Conservation (phyloP, 2,329 filamentous ascomycete species). For the Cyanodermella asteris region DNA sequence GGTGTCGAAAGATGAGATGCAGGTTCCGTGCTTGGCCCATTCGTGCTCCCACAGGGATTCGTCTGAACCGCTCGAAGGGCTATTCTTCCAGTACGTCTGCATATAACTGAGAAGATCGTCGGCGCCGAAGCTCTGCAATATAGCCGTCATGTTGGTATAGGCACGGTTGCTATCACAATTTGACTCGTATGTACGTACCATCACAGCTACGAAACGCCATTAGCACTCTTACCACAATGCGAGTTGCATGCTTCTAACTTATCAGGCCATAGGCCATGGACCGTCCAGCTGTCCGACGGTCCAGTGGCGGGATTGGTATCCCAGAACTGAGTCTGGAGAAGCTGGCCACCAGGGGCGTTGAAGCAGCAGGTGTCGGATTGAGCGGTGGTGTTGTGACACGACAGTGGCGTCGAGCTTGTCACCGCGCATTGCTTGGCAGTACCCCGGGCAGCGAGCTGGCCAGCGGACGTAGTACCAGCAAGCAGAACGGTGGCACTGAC, state of each 20-base stretch:
- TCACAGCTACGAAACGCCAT: slow-evolving; percentile 37
- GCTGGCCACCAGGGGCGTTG: slow-evolving; percentile 46
- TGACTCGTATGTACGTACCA: slow-evolving; percentile 32
- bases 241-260: slow-evolving; percentile 20
- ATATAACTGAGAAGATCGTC: slow-evolving; percentile 32
- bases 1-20: slow-evolving; percentile 45
- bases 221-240: no score
- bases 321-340: slow-evolving; percentile 62
- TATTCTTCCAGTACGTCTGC: slow-evolving; percentile 38
- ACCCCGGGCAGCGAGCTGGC: no score
- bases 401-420: no score
- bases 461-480: no score
- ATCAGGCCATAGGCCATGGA: slow-evolving; percentile 41
- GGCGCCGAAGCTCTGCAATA: slow-evolving; percentile 28
- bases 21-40: slow-evolving; percentile 51
- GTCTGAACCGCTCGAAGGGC: slow-evolving; percentile 25
- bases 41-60: slow-evolving; percentile 47
- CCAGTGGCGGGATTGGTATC: slow-evolving; percentile 43
- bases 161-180: slow-evolving; percentile 32
- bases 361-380: slow-evolving; percentile 52
- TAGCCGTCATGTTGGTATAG: slow-evolving; percentile 35
- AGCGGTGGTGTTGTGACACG: slow-evolving; percentile 40
- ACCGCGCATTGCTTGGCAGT: no score
- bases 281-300: slow-evolving; percentile 48
- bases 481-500: no score